Base-by-base conservation (phyloP, 441 rosid species). In the Raphanus hybrid region DNA sequence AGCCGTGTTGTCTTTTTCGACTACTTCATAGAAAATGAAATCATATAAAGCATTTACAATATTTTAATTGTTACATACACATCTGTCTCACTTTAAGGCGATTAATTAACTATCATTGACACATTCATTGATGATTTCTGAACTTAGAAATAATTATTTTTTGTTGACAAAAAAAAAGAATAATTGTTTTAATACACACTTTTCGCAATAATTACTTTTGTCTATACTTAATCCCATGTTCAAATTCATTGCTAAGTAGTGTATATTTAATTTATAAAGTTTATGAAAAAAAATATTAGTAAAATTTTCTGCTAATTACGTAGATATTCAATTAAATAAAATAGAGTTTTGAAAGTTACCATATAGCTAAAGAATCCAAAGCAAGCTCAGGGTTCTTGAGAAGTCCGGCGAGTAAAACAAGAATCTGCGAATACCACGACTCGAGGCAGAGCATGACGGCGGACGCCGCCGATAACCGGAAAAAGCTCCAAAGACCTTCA, bases 391-490 rank as follows among this genome's bases (percentile, higher is more conserved):
- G 79, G 60, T 84, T 3, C 32, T 73, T 50, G 50, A 81, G 84
- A 76, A 84, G 68, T 29, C 84, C 86, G 11, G 86, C 82, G 27
- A 84, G 77, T 16, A 81, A 39, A 43, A 84, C 84, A 9, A 81
- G 65, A 34, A 84, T 70, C 79, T 84, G 86, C 65, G 71, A 59
- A 12, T 84, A 84, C 86, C 86, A 81, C 15, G 72, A 61, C 16
- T 84, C 86, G 1, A 84, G 63, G 45, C 83, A 84, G 9, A 81
- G 76, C 84, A 81, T 84, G 8, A 84, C 82, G 0, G 86, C 86
- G 0, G 86, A 83, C 37, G 86, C 82, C 3, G 82, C 71, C 1
- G 86, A 83, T 67, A 83, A 64, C 20, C 78, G 69, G 48, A 75
- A 58, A 73, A 84, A 84, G 0, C 62, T 79, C 82, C 84, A 75